A percentile compares a stretch with the other conserved stretches of the same genome.
Evolutionary conservation across 225 moss, liverwort and hornwort species (phyloP).

Genomic region (Rhytidiadelphus loreus): DNA sequence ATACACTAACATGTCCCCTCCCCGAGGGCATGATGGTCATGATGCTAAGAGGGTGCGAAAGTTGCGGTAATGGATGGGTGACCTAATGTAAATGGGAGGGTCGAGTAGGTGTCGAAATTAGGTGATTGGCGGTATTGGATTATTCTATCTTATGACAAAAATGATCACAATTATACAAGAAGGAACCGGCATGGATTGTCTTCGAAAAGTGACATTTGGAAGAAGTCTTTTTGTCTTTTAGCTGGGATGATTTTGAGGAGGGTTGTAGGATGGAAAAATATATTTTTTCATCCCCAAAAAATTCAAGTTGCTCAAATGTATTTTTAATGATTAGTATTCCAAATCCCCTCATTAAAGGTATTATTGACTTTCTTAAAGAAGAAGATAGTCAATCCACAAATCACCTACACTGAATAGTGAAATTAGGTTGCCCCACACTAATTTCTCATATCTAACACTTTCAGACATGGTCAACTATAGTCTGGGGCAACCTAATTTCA

Average conservation of each 20-base stretch:
- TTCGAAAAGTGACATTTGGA: fast-evolving
- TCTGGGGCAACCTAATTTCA: no score
- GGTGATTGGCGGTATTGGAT: fast-evolving
- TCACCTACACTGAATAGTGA: no score
- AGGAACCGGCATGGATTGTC: not conserved
- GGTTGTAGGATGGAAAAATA: not conserved
- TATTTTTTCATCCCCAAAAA: not conserved
- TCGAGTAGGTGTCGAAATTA: fast-evolving
- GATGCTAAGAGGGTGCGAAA: not conserved
- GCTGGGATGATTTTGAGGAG: fast-evolving
- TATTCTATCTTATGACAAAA: not conserved
- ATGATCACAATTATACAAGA: fast-evolving
- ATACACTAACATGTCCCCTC: fast-evolving
- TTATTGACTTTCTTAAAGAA: no score
- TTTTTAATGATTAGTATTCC: not conserved
- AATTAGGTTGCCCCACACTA: no score
- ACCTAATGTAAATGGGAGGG: no score
- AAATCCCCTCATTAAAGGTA: not conserved
- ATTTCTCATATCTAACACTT: no score
- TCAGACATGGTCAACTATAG: no score
- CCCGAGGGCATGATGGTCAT: not conserved
- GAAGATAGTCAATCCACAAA: fast-evolving
- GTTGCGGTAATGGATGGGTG: not conserved
- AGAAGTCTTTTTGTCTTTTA: fast-evolving
- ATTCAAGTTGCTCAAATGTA: not conserved